Conservation (phyloP, 805 yeast species). For the Saturnispora quitensis region DNA sequence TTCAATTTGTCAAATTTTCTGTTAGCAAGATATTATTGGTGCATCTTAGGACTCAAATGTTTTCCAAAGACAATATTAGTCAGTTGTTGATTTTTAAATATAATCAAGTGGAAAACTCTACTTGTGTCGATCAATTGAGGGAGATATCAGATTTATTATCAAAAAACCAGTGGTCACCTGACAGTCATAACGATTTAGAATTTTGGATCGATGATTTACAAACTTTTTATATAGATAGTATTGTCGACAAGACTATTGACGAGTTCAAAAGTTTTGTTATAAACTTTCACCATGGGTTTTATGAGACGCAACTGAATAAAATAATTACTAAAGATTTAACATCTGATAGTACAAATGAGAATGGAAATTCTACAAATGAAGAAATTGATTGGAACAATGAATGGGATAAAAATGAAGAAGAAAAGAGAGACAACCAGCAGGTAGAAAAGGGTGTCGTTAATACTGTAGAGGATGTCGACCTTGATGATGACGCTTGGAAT, state of each 20-base stretch:
- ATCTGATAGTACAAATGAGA: background rate
- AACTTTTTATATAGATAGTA: conserved; percentile 22
- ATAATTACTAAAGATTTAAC: background rate
- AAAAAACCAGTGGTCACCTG: conserved; percentile 23
- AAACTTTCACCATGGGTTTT: conserved; percentile 11
- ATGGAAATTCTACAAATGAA: background rate
- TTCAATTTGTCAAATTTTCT: conserved; percentile 12
- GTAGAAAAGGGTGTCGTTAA: conserved; percentile 10
- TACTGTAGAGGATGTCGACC: conserved; percentile 12
- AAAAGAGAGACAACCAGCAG: conserved; percentile 9
- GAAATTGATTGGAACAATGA: conserved; percentile 8
- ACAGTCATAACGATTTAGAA: conserved; percentile 25
- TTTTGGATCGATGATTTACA: conserved; percentile 27
- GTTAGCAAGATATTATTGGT: conserved; percentile 17
- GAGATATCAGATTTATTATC: conserved; percentile 18
- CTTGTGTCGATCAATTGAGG: conserved; percentile 10
- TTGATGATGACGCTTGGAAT: conserved; percentile 13
- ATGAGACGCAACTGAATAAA: conserved; percentile 7
- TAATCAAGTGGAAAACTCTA: conserved; percentile 5
- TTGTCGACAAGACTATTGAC: conserved; percentile 21
- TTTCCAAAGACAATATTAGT: conserved; percentile 19
- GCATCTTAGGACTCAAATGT: conserved; percentile 17
- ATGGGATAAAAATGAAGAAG: conserved; percentile 14
- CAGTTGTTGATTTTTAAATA: conserved; percentile 21
- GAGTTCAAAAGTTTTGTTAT: conserved; percentile 18